Conservation (phyloP, 2,329 filamentous ascomycete species). For the Ophiostoma populinum region DNA sequence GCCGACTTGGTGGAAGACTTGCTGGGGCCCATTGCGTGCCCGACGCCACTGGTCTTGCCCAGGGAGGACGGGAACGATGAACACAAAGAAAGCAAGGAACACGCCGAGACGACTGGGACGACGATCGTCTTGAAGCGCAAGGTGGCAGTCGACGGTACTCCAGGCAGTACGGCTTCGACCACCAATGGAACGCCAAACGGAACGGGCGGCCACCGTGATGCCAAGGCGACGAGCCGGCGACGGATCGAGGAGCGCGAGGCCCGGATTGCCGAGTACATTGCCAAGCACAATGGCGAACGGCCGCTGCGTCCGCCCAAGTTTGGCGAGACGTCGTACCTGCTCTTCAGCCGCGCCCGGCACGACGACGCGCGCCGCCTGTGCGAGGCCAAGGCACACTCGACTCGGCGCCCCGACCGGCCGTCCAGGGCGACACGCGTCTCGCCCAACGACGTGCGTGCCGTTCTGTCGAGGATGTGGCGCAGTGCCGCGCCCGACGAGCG, state of each 20-base stretch:
- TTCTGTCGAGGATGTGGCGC: constrained; percentile 84
- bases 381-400: too few species aligned
- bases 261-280: constrained; percentile 33
- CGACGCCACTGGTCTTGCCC: constrained; percentile 54
- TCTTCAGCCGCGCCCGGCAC: constrained; percentile 68
- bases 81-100: too few species aligned
- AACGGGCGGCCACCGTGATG: constrained; percentile 20
- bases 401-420: too few species aligned
- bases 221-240: constrained; percentile 22
- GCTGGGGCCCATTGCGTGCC: constrained; percentile 64
- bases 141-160: constrained; percentile 6
- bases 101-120: too few species aligned
- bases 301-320: constrained; percentile 56
- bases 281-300: constrained; percentile 50
- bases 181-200: constrained; percentile 8
- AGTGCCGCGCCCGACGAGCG: constrained; percentile 53
- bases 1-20: constrained; percentile 69
- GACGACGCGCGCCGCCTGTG: constrained; percentile 43
- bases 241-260: constrained; percentile 39
- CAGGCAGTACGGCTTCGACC: constrained; percentile 4
- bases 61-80: constrained; percentile 38
- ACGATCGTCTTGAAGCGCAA: constrained; percentile 47
- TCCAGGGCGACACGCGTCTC: constrained; percentile 47
- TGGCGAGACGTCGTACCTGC: constrained; percentile 69
- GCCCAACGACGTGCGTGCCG: constrained; percentile 69